Evolutionary conservation across 106 monocot genomes (phyloP).

Genomic region (Apostasia ramifera): DNA sequence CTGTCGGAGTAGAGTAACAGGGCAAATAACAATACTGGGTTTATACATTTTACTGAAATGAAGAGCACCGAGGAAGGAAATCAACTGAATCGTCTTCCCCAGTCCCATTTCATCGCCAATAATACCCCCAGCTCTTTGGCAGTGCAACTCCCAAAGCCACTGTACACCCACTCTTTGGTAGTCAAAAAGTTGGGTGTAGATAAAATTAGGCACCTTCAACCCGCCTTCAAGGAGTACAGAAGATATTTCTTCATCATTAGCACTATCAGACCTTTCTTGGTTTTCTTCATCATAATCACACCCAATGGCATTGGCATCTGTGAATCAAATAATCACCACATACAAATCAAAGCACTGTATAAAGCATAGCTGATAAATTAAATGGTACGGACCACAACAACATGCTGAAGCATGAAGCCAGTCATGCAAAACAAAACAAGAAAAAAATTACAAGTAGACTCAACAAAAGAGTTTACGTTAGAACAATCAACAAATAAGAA

Average conservation of each 20-base stretch:
- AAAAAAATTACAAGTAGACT: too few species aligned
- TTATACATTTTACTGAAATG: constrained; percentile 85
- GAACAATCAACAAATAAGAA: too few species aligned
- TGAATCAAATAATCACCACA: background rate
- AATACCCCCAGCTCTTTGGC: constrained; percentile 92
- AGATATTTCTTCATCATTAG: constrained; percentile 15
- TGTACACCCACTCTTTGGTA: constrained; percentile 98
- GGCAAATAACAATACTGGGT: constrained; percentile 89
- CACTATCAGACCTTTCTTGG: constrained; percentile 19
- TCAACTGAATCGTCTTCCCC: constrained; percentile 85
- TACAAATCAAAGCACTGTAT: too few species aligned
- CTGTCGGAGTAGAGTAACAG: constrained; percentile 81
- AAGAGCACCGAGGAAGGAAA: constrained; percentile 81
- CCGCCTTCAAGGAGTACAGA: constrained; percentile 82
- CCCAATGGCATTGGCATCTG: constrained; percentile 29
- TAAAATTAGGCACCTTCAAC: constrained; percentile 55
- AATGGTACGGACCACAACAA: too few species aligned
- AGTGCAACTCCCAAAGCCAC: constrained; percentile 98
- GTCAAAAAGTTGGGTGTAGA: constrained; percentile 79
- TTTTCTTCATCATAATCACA: constrained; percentile 40
- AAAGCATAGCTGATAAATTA: too few species aligned
- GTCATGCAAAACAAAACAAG: too few species aligned
- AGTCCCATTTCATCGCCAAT: constrained; percentile 99
- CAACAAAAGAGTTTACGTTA: too few species aligned
- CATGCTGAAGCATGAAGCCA: too few species aligned